These are phyloP conservation scores for Neurospora sp. DNA, from an alignment of 495 filamentous ascomycete genomes.

Conservation along the genomic window DNA sequence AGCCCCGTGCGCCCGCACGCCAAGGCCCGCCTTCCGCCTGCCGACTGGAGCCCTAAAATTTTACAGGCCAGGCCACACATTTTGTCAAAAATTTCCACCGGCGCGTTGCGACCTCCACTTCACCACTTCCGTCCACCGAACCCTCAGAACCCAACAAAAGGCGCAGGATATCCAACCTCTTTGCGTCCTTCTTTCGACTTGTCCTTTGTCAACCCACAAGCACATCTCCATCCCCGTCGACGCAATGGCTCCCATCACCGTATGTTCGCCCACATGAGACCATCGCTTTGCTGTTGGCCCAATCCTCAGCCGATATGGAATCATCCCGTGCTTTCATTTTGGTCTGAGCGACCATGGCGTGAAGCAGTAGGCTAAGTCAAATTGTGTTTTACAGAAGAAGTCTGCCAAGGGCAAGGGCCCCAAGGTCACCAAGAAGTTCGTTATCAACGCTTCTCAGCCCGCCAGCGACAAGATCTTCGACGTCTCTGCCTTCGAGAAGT, in stretches of 20 bases:
- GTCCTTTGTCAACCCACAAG: neutral
- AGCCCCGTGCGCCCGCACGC: neutral
- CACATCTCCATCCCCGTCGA: conserved; percentile 14
- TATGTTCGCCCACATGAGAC: conserved; percentile 57
- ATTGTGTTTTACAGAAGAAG: conserved; percentile 50
- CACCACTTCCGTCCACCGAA: conserved; percentile 1
- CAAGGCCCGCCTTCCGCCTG: conserved; percentile 1
- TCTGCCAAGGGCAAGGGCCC: conserved; percentile 47
- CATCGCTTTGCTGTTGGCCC: conserved; percentile 82
- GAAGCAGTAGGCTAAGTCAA: conserved; percentile 93
- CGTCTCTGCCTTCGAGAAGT: conserved; percentile 97
- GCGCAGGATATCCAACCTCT: conserved; percentile 52
- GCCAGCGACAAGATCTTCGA: conserved; percentile 99
- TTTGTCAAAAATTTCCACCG: conserved; percentile 1
- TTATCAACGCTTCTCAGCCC: conserved; percentile 97
- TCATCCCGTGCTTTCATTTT: conserved; percentile 1
- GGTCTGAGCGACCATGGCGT: conserved; percentile 37
- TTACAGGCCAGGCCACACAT: conserved; percentile 12
- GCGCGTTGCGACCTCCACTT: neutral
- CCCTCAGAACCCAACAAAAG: conserved; percentile 17
- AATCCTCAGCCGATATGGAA: conserved; percentile 20
- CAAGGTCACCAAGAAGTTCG: conserved; percentile 71
- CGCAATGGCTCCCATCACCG: conserved; percentile 54
- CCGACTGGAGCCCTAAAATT: conserved; percentile 16
- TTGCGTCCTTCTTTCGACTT: conserved; percentile 41